Percentiles rank a stretch among this genome's conserved stretches.
Evolutionary conservation across 2,329 filamentous ascomycete genomes (phyloP).

Genomic region (Trichophyton equinum): DNA sequence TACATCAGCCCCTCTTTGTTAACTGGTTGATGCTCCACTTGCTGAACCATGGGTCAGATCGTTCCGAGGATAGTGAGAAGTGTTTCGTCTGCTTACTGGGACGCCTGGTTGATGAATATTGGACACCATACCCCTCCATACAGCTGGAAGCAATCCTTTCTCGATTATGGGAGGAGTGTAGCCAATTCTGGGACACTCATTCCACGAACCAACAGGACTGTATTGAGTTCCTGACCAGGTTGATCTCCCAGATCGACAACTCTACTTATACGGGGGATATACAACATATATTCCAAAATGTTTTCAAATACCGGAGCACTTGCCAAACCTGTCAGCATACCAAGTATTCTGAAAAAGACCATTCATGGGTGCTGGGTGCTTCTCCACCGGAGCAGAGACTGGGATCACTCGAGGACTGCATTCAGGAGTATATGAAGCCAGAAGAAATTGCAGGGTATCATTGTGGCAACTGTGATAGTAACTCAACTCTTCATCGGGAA

Average conservation of each 20-base stretch:
- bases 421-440: not conserved
- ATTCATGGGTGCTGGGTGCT: not conserved
- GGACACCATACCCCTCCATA: not conserved
- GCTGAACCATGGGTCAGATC: not conserved
- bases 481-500: not conserved
- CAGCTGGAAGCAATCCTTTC: constrained; percentile 2
- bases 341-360: not conserved
- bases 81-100: constrained; percentile 8
- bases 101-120: constrained; percentile 6
- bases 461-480: constrained; percentile 3
- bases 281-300: constrained; percentile 8
- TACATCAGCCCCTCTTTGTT: constrained; percentile 11
- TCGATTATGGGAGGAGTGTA: constrained; percentile 3
- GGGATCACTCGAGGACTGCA: not conserved
- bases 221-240: constrained; percentile 6
- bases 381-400: not conserved
- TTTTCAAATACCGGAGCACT: constrained; percentile 2
- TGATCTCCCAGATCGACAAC: constrained; percentile 6
- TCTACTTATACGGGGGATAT: not conserved
- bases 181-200: constrained; percentile 3
- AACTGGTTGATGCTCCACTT: constrained; percentile 10
- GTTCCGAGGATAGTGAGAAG: not conserved
- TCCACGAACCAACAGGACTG: constrained; percentile 9
- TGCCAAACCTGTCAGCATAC: constrained; percentile 7
- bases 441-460: not conserved